Evolutionary conservation across 352 stramenopile species (phyloP), one percentile per base, ranked within the genome.

Genomic region (Pythium inflatum): DNA sequence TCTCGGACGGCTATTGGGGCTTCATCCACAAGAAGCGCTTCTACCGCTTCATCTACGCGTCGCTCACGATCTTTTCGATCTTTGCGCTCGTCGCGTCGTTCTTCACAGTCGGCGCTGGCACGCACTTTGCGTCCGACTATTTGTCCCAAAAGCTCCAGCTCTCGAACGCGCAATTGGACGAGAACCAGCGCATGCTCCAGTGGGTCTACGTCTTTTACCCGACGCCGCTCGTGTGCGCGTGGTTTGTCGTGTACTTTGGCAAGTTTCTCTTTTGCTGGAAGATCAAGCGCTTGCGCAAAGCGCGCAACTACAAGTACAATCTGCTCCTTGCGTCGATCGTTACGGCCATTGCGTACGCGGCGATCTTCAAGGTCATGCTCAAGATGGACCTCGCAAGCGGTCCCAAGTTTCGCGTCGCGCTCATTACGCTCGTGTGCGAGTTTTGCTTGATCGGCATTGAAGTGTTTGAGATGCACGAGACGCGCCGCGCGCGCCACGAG

Each of bases 281-380:
- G 66, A 91, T 93, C 73, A 91, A 93, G 63, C 81, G 83, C 0
- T 76, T 93, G 63, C 80, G 85, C 62, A 90, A 90, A 66, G 77
- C 83, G 38, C 83, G 81, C 54, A 90, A 93, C 72, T 93, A 90
- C 78, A 89, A 89, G 65, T 93, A 93, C 80, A 93, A 93, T 63
- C 71, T 93, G 53, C 83, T 93, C 71, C 75, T 90, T 60, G 73
- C 77, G 30, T 88, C 82, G 11, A 71, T 93, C 33, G 65, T 84
- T 20, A 68, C 81, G 16, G 80, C 83, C 12, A 43, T 82, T 14
- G 67, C 85, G 59, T 93, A 93, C 66, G 79, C 63, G n/a, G 16
- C 76, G 14, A 66, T 91, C 27, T 75, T 93, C 46, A 80, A 80
- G 45, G 55, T 76, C 1, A 73, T 82, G 58, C 80, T 93, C 49